Evolutionary conservation across 495 filamentous ascomycete genomes (phyloP), one percentile per base, ranked within the genome.

Genomic region (Umbilicaria muhlenbergii): DNA sequence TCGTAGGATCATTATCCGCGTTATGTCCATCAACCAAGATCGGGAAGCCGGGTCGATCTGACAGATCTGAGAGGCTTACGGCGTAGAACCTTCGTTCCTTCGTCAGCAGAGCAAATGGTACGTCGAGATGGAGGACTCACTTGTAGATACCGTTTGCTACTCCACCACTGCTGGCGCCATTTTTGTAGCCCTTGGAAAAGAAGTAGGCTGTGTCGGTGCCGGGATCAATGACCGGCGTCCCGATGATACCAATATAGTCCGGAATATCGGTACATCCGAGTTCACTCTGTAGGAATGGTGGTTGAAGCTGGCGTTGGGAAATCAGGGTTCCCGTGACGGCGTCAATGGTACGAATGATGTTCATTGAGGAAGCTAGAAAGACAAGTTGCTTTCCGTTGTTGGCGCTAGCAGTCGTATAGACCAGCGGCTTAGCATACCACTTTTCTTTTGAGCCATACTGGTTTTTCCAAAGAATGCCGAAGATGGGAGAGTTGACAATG

Each of bases 401-500:
- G 3, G 55, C 19, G 19, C 19, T 5, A 5, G 19, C 19, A 21
- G 19, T 54, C 2, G 65, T 66, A 41, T 65, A 67, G 3, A 63
- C 56, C 34, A 68, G 47, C n/a, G 65, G 62, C 36, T 63, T 60
- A 13, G 65, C 59, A 42, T 60, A 68, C 44, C 60, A 64, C 43
- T 58, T 44, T 46, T 58, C 52, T 39, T 58, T 19, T 16, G n/a
- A 32, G 34, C 47, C 43, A 38, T 50, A 52, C 2, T 38, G 36
- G 15, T 52, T 55, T 34, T 56, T 53, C 56, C 56, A 69, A 11
- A 60, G 48, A 8, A 51, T 34, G 32, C 61, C 58, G 46, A 65
- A 64, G 16, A 47, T 54, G 11, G 60, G 15, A 8, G 54, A 58
- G 11, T 48, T 55, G 19, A 68, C 56, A 32, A 61, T 54, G 6